These are phyloP conservation scores for Pyrus communis DNA, from an alignment of 306 rosid genomes.

Conservation along the genomic window DNA sequence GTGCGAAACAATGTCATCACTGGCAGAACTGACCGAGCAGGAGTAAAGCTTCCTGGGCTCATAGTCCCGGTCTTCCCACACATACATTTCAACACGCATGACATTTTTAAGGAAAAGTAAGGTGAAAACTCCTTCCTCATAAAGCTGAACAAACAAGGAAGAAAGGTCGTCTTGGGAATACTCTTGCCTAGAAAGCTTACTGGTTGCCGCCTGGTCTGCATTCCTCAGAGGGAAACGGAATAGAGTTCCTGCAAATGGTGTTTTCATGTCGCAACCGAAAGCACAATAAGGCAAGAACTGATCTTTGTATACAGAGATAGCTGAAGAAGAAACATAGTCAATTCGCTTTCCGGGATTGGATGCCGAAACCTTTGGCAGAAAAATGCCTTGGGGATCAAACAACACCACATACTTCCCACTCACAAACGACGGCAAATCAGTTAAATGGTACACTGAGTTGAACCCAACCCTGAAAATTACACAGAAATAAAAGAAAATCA, in stretches of 20 bases:
- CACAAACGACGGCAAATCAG: constrained; percentile 96
- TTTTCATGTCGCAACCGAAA: constrained; percentile 85
- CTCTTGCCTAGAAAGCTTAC: constrained; percentile 92
- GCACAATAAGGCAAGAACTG: constrained; percentile 90
- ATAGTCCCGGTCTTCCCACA: constrained; percentile 60
- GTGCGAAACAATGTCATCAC: constrained; percentile 56
- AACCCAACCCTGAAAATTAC: constrained; percentile 67
- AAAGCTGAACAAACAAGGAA: constrained; percentile 81
- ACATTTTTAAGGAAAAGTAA: constrained; percentile 85
- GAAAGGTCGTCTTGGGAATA: constrained; percentile 70
- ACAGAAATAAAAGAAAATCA: constrained; percentile 14
- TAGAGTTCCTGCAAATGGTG: constrained; percentile 72
- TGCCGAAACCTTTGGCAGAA: constrained; percentile 81
- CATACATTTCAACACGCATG: constrained; percentile 66
- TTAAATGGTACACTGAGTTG: constrained; percentile 96
- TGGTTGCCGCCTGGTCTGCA: constrained; percentile 57
- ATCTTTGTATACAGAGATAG: constrained; percentile 58
- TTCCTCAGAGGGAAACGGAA: constrained; percentile 94
- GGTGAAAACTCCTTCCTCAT: constrained; percentile 75
- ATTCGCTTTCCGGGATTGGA: constrained; percentile 96
- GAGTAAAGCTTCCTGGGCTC: constrained; percentile 71
- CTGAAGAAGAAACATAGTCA: constrained; percentile 71
- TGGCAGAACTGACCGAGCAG: constrained; percentile 59
- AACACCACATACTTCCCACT: constrained; percentile 85
- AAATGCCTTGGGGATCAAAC: constrained; percentile 92